Base-by-base conservation (phyloP, 768 basidiomycete species). In the Asterophora lycoperdoides region DNA sequence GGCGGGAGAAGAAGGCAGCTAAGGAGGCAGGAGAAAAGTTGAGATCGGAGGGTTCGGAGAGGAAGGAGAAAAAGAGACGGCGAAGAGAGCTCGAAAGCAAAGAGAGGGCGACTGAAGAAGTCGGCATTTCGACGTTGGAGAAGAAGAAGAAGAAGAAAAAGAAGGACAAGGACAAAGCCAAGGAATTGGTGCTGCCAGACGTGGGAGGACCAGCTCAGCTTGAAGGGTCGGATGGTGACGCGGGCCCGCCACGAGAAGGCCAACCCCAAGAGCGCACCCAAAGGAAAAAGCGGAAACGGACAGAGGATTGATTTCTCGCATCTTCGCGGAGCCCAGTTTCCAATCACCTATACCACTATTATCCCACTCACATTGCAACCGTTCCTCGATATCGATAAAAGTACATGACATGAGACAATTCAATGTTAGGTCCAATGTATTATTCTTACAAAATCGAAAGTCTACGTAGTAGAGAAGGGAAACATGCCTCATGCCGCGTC, bases 31-130 rank as follows among this genome's bases (percentile, higher is more conserved):
- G 54, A 56, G 50, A 46, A 34, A 41, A 37, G 26, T 32, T 26
- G 48, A 53, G 29, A 13, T 14, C 15, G 26, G 11, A 23, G 49
- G 44, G 41, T 8, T 44, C n/a, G 39, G 30, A 41, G 23, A 37
- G 19, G 23, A 49, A 49, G 51, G 41, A 48, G 51, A 59, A 54
- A 51, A 60, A 57, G 35, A 54, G 47, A 47, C 62, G 55, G 46
- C 23, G 23, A 23, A 23, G 23, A 23, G 51, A 58, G 37, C 44
- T 18, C 29, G 45, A 50, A 35, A 29, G 29, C 11, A 44, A 46
- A 38, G 53, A 46, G 32, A 43, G 26, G 32, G 41, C 17, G 36
- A n/a, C 19, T 34, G 14, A 10, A 7, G 29, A 23, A 17, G 32
- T 18, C 8, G 33, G 46, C n/a, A 34, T 14, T 15, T 18, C 28